These are phyloP conservation scores for Cylindrotheca fusiformis DNA, from an alignment of 108 stramenopile genomes.

Conservation along the genomic window DNA sequence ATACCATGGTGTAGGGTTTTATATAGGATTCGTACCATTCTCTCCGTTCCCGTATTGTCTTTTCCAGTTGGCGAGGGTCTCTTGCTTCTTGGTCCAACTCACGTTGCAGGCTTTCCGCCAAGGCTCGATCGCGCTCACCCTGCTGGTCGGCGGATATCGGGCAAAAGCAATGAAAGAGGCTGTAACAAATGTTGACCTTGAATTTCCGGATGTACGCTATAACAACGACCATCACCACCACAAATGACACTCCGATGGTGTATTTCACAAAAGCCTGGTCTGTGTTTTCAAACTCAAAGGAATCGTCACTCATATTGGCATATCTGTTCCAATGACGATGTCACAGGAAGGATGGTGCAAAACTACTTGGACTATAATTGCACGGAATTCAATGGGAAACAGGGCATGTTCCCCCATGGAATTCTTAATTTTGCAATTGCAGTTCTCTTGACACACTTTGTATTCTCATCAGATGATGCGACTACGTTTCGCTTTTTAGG, in stretches of 20 bases:
- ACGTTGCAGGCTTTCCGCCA: conserved; percentile 23
- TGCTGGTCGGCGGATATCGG: conserved; percentile 9
- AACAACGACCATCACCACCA: not conserved
- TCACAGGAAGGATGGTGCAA: too few relatives aligned
- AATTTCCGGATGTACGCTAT: not conserved
- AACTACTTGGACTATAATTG: too few relatives aligned
- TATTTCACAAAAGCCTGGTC: too few relatives aligned
- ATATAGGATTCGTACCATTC: conserved; percentile 39
- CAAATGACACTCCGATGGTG: not conserved
- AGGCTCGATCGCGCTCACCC: conserved; percentile 9
- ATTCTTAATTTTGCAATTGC: too few relatives aligned
- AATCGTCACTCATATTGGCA: too few relatives aligned
- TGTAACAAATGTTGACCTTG: not conserved
- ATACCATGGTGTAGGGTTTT: conserved; percentile 37
- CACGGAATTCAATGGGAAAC: too few relatives aligned
- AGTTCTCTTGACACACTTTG: too few relatives aligned
- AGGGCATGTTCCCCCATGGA: too few relatives aligned
- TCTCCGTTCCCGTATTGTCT: conserved; percentile 26
- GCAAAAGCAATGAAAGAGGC: not conserved
- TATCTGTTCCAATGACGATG: too few relatives aligned
- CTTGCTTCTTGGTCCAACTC: conserved; percentile 6
- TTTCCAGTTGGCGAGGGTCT: conserved; percentile 1
- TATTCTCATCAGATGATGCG: too few relatives aligned
- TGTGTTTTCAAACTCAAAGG: not conserved
- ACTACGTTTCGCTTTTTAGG: too few relatives aligned